A percentile compares a stretch with the other conserved stretches of the same genome.
These are phyloP conservation scores for Funneliformis mosseae DNA, from an alignment of 192 early-diverging fungal genomes.

Conservation along the genomic window DNA sequence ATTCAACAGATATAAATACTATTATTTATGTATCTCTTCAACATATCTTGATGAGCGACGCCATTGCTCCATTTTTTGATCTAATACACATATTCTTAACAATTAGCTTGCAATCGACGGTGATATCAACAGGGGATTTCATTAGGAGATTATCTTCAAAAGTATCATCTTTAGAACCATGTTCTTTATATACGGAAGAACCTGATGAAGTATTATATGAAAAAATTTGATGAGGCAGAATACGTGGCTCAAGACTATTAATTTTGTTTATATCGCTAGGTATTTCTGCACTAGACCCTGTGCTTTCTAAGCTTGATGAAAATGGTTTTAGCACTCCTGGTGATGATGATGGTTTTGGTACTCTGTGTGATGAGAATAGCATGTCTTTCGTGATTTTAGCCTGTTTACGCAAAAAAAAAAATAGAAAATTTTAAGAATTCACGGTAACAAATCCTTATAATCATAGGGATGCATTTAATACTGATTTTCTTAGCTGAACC, in stretches of 20 bases:
- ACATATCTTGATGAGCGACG: conserved; percentile 10
- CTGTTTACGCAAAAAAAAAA: too few relatives aligned
- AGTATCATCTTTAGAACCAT: too few relatives aligned
- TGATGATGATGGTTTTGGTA: background rate
- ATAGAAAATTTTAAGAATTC: too few relatives aligned
- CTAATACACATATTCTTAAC: conserved; percentile 19
- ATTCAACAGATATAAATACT: conserved; percentile 26
- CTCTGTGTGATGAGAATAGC: too few relatives aligned
- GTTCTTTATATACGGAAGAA: too few relatives aligned
- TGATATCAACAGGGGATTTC: background rate
- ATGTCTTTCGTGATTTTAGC: too few relatives aligned
- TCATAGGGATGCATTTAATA: too few relatives aligned
- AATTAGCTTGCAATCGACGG: conserved; percentile 14
- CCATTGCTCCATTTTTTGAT: conserved; percentile 11
- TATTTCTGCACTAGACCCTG: background rate
- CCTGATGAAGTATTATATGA: background rate
- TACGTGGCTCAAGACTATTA: conserved; percentile 23
- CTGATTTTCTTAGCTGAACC: too few relatives aligned
- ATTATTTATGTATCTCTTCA: conserved; percentile 24
- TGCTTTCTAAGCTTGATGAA: background rate
- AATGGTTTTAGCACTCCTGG: background rate
- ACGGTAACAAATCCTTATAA: too few relatives aligned
- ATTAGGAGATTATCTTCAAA: conserved; percentile 4
- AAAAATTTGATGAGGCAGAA: conserved; percentile 16
- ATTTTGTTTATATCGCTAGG: conserved; percentile 14